Base-by-base conservation (phyloP, 169 alveolate genomes). In the Plasmodium inui region DNA sequence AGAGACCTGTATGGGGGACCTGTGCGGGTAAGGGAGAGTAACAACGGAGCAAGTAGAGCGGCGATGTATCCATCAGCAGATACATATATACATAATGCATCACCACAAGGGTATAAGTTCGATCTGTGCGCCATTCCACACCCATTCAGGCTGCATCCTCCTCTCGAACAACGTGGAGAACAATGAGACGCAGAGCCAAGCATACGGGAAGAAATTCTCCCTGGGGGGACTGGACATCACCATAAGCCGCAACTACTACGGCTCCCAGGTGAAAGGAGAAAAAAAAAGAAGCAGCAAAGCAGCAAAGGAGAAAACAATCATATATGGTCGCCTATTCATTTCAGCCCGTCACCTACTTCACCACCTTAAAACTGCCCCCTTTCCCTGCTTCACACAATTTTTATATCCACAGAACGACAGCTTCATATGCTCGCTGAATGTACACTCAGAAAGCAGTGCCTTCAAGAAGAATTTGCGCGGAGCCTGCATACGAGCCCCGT, bases 1-100 rank as follows among this genome's bases (percentile, higher is more conserved):
- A 88, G 81, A 88, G 78, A 28, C 94, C 94, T 17, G 82, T 79
- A 37, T 88, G 94, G 94, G 94, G 94, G 14, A 88, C 94, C 34
- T 88, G 94, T 79, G 86, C 89, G 32, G 94, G 94, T 88, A 78
- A 28, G 53, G 10, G 70, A 8, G n/a, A 79, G 17, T 4, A 79
- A 73, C 46, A 30, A 79, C 34, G 41, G 44, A 30, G 37, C 46
- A 19, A 46, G 10, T 37, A 53, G 32, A 67, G 34, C 22, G 19
- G 44, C 37, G 26, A 0, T 44, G 10, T 57, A 71, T 28, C 53
- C 28, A 83, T 37, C 26, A 34, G 79, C 80, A 73, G 26, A 26
- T 41, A 73, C 57, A 74, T 55, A 71, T 28, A 22, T 17, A 26
- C 83, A 17, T 28, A 26, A 28, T 67, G 34, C 37, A 50, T 12